Conservation (phyloP, 2,329 filamentous ascomycete species). For the Aspergillus awamori region DNA sequence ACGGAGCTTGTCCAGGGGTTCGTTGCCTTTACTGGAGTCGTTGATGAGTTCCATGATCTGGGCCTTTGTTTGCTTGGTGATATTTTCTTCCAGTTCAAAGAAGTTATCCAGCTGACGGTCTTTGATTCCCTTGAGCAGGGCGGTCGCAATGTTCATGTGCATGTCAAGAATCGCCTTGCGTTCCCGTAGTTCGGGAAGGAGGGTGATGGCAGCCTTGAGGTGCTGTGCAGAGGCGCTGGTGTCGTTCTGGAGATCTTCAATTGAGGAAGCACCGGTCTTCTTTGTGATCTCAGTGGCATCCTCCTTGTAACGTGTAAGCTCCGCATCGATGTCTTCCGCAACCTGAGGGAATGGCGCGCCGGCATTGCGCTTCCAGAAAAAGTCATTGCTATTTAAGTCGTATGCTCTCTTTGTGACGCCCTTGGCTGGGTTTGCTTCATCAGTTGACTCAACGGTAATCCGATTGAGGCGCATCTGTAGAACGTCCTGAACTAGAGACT, state of each 20-base stretch:
- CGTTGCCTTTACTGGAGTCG: slow-evolving; percentile 76
- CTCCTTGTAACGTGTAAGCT: slow-evolving; percentile 92
- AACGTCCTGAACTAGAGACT: slow-evolving; percentile 80
- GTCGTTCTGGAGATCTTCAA: slow-evolving; percentile 91
- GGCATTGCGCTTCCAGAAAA: slow-evolving; percentile 95
- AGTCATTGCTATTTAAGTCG: slow-evolving; percentile 85
- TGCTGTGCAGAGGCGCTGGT: slow-evolving; percentile 88
- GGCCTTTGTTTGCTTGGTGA: slow-evolving; percentile 85
- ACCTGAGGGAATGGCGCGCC: slow-evolving; percentile 91
- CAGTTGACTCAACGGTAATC: slow-evolving; percentile 87
- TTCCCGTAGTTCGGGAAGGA: slow-evolving; percentile 88
- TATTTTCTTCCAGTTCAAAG: slow-evolving; percentile 91
- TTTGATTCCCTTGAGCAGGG: slow-evolving; percentile 80
- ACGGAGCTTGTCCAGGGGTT: slow-evolving; percentile 85
- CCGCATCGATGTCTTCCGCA: slow-evolving; percentile 91
- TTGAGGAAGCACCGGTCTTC: slow-evolving; percentile 88
- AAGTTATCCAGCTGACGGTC: slow-evolving; percentile 94
- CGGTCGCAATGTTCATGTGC: slow-evolving; percentile 98
- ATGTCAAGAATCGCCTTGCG: slow-evolving; percentile 92
- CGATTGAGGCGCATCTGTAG: slow-evolving; percentile 83
- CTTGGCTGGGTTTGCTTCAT: slow-evolving; percentile 74
- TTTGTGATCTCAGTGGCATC: slow-evolving; percentile 92
- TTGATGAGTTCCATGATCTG: slow-evolving; percentile 88
- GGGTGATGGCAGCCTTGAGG: slow-evolving; percentile 90
- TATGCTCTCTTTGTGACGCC: slow-evolving; percentile 84